These are phyloP conservation scores for Zea mays DNA, from an alignment of 176 grass and related monocot species.

Conservation along the genomic window DNA sequence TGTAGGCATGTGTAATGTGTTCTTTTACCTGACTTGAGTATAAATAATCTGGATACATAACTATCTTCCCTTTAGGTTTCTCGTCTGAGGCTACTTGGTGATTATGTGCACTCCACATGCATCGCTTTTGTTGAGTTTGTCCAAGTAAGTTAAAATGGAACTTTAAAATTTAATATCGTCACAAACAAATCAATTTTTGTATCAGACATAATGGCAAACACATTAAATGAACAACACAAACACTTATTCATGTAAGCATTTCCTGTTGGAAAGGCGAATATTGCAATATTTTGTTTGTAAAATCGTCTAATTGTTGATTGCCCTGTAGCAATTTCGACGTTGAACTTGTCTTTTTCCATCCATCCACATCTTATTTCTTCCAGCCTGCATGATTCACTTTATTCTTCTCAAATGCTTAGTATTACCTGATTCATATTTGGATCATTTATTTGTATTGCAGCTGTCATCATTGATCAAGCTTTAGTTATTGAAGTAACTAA, in stretches of 20 bases:
- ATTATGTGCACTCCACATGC: slow-evolving; percentile 82
- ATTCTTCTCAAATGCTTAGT: not conserved
- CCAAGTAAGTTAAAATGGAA: slow-evolving; percentile 57
- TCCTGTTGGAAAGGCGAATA: not conserved
- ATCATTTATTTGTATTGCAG: slow-evolving; percentile 8
- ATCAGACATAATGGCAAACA: slow-evolving; percentile 14
- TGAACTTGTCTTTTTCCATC: slow-evolving; percentile 8
- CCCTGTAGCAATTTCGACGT: not conserved
- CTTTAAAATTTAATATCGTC: slow-evolving; percentile 13
- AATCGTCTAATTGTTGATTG: not conserved
- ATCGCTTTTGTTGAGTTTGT: slow-evolving; percentile 93
- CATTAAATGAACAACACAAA: not conserved
- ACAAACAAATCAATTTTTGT: not conserved
- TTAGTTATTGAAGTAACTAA: not conserved
- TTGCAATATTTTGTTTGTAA: not conserved
- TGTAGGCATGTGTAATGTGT: slow-evolving; percentile 13
- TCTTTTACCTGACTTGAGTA: not conserved
- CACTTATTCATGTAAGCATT: not conserved
- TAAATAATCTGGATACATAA: slow-evolving; percentile 12
- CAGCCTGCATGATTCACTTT: not conserved
- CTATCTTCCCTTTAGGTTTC: slow-evolving; percentile 48
- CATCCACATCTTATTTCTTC: slow-evolving; percentile 15
- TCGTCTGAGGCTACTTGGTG: slow-evolving; percentile 86
- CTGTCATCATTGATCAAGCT: not conserved
- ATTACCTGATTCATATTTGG: not conserved